These are phyloP conservation scores for Penicillium taxi DNA, from an alignment of 495 filamentous ascomycete species.

Conservation along the genomic window DNA sequence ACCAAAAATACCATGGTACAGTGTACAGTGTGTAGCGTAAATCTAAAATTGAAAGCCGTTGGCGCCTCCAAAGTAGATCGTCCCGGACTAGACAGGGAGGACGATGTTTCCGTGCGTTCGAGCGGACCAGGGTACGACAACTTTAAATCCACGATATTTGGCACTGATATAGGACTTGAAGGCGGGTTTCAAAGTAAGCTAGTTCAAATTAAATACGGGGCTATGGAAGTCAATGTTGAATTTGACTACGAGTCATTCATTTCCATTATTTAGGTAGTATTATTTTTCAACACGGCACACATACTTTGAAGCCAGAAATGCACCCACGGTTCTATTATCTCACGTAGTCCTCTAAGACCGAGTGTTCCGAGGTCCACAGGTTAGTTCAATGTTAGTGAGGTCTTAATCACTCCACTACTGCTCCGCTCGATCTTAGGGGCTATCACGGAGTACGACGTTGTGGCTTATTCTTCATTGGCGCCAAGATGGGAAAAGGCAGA, in stretches of 20 bases:
- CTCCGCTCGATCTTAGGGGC: background rate
- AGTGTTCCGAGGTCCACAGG: no score
- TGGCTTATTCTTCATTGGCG: constrained; percentile 4
- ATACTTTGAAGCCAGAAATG: background rate
- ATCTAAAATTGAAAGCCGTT: constrained; percentile 12
- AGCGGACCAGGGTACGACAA: constrained; percentile 20
- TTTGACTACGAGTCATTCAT: no score
- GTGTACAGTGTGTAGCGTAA: background rate
- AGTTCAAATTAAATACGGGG: no score
- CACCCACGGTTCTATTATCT: background rate
- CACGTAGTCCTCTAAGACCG: no score
- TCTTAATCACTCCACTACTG: background rate
- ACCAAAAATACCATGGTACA: background rate
- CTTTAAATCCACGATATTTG: constrained; percentile 12
- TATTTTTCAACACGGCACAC: background rate
- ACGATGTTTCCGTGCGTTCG: constrained; percentile 13
- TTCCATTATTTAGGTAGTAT: no score
- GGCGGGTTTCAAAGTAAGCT: background rate
- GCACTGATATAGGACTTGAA: background rate
- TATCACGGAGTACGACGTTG: constrained; percentile 5
- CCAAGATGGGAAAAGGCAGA: background rate
- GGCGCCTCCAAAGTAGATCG: constrained; percentile 17
- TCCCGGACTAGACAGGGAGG: constrained; percentile 15
- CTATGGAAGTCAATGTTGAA: no score
- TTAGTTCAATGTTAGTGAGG: no score